These are phyloP conservation scores for Fraxinus paxiana DNA, from an alignment of 305 asterid species.

Conservation along the genomic window DNA sequence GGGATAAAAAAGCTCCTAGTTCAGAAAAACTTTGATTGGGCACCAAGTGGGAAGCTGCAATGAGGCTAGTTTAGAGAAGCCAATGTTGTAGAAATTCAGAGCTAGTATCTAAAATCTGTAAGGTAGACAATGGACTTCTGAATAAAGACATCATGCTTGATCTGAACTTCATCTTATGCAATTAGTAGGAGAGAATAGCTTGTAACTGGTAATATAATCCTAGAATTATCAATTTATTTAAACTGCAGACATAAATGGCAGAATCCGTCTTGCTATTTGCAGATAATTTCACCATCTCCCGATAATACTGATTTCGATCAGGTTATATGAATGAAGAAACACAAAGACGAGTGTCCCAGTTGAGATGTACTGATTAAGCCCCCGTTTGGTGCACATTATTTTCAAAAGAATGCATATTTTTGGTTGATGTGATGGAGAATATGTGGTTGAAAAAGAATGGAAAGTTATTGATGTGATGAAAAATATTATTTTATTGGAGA, in stretches of 20 bases:
- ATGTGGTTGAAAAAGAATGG: no score
- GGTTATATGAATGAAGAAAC: neutral
- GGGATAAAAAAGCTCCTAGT: neutral
- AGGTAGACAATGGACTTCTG: neutral
- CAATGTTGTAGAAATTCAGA: neutral
- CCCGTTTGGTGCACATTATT: no score
- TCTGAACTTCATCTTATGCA: neutral
- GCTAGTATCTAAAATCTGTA: neutral
- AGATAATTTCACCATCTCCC: neutral
- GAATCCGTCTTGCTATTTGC: neutral
- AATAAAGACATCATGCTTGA: neutral
- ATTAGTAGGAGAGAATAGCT: neutral
- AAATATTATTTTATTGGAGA: no score
- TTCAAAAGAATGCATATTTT: no score
- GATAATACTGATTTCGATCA: neutral
- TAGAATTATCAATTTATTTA: neutral
- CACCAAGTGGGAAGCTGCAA: neutral
- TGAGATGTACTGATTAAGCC: neutral
- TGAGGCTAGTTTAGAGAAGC: slow-evolving; percentile 1
- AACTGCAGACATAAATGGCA: neutral
- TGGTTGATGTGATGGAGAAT: no score
- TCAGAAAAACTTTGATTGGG: neutral
- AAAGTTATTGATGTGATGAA: no score
- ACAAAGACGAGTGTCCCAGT: neutral
- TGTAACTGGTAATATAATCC: neutral